Evolutionary conservation across 2,329 filamentous ascomycete genomes (phyloP).

Genomic region (Nigrospora oryzae): DNA sequence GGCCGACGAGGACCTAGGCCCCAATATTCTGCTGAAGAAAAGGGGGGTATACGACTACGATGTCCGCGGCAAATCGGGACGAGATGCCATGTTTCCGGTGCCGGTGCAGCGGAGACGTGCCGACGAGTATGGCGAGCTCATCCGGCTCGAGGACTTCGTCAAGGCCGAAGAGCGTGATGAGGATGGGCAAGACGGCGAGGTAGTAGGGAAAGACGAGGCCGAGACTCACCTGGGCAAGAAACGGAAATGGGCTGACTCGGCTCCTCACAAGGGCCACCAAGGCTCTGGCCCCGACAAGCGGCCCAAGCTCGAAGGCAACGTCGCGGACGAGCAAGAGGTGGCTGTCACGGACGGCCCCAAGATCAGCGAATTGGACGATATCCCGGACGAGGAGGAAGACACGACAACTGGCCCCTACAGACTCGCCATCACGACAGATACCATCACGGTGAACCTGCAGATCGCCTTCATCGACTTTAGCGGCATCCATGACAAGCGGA

Average conservation of each 20-base stretch:
- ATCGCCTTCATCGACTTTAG: slow-evolving; percentile 88
- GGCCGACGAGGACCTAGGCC: slow-evolving; percentile 82
- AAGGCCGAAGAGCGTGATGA: slow-evolving; percentile 84
- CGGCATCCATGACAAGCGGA: slow-evolving; percentile 87
- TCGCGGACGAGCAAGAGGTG: slow-evolving; percentile 38
- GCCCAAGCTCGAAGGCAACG: slow-evolving; percentile 34
- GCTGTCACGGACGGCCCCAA: slow-evolving; percentile 28
- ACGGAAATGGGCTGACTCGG: slow-evolving; percentile 79
- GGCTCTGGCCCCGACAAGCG: slow-evolving; percentile 50
- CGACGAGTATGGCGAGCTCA: slow-evolving; percentile 91
- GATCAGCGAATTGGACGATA: slow-evolving; percentile 48
- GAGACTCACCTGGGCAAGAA: slow-evolving; percentile 77
- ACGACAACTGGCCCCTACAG: slow-evolving; percentile 61
- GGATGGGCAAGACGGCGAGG: slow-evolving; percentile 54
- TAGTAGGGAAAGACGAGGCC: slow-evolving; percentile 37
- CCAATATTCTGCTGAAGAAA: slow-evolving; percentile 82
- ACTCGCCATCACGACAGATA: slow-evolving; percentile 55
- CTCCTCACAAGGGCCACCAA: slow-evolving; percentile 26
- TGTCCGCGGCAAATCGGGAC: slow-evolving; percentile 80
- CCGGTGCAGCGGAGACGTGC: slow-evolving; percentile 68
- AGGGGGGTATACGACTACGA: slow-evolving; percentile 93
- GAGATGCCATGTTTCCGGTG: slow-evolving; percentile 88
- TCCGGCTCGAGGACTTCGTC: slow-evolving; percentile 88
- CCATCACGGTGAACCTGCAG: slow-evolving; percentile 60
- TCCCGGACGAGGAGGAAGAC: slow-evolving; percentile 47